Base-by-base conservation (phyloP, 192 early-diverging fungal genomes). In the Linnemannia exigua region DNA sequence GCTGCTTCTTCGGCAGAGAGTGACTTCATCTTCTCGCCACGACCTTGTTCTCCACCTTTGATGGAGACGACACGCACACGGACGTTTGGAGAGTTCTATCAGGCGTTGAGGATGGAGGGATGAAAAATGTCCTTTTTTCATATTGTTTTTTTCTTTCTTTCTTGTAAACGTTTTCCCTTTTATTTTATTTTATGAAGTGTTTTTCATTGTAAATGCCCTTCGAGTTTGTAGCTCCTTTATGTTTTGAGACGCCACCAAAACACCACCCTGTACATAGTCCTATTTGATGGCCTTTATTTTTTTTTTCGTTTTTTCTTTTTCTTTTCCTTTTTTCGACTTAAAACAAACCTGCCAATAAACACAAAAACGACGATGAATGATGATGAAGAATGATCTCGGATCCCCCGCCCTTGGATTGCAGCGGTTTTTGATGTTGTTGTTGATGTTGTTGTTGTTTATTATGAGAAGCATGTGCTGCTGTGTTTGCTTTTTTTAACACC, bases 11-110 rank as follows among this genome's bases (percentile, higher is more conserved):
- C 20, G 28, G 47, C 14, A 37, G n/a, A 8, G 4, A 31, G 44
- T 11, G 82, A 85, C 41, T 79, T 75, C 28, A 74, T 85, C 46
- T 85, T 85, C 75, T 85, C 82, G 36, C 82, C 82, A 16, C 31
- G 82, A 14, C 77, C 82, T 25, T 76, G 38, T n/a, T 79, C 82
- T 5, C 82, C 82, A 38, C 72, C 72, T 7, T 12, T 79, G n/a
- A 36, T 72, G 31, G 75, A 83, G 31, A 77, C 25, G 3, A 33
- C 58, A 6, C 41, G 41, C 28, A 31, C 70, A 15, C 35, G 71
- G n/a, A 67, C 61, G 19, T 79, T 84, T 79, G 82, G 76, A 28
- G 82, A 79, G 19, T 69, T 79, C 47, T 85, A 85, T 67, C 82
- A 85, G 5, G 73, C 77, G 3, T 28, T 85, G 44, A 19, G 69